Evolutionary conservation across 1,139 yeast species (phyloP), one percentile per base, ranked within the genome.

Genomic region (Yamadazyma trypodendri): DNA sequence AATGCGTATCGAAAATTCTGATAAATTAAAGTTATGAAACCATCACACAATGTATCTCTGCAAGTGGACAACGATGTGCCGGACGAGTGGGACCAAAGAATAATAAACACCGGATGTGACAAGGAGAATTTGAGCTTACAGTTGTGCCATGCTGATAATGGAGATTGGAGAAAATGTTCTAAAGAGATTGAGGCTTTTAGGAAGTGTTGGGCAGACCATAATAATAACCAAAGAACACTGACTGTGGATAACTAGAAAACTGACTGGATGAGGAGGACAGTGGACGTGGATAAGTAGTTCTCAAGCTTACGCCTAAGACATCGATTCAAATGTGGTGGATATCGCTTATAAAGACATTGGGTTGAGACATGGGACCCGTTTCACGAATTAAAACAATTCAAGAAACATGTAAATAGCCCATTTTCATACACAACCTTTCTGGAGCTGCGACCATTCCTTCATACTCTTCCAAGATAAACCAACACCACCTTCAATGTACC

Each of bases 101-200:
- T 84, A 36, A 72, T 77, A 21, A 70, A 79, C 20, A 84, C 95
- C 0, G 95, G 95, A 0, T 84, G 95, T 52, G 77, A 78, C 31
- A 79, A 70, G 33, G 88, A 84, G 54, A 84, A 84, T 51, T 56
- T 81, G 47, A 75, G 72, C 24, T 61, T 84, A 20, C 88, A 81
- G 47, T 58, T 84, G 22, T 84, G 95, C 46, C 90, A 83, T 54
- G 89, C 90, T 6, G 92, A 84, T 46, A 82, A 79, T 0, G 81
- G 83, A 3, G 94, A 84, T 56, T 84, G 94, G 95, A 64, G 94
- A 45, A 64, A 79, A 54, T 84, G 95, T 49, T 49, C 75, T 2
- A 61, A 65, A 22, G 90, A 84, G 66, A 79, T 84, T 85, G 68
- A 69, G 31, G 84, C 77, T 2, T 83, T 84, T 54, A 69, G 76